Evolutionary conservation across 2,329 filamentous ascomycete genomes (phyloP).

Genomic region (Falciphora oryzae): DNA sequence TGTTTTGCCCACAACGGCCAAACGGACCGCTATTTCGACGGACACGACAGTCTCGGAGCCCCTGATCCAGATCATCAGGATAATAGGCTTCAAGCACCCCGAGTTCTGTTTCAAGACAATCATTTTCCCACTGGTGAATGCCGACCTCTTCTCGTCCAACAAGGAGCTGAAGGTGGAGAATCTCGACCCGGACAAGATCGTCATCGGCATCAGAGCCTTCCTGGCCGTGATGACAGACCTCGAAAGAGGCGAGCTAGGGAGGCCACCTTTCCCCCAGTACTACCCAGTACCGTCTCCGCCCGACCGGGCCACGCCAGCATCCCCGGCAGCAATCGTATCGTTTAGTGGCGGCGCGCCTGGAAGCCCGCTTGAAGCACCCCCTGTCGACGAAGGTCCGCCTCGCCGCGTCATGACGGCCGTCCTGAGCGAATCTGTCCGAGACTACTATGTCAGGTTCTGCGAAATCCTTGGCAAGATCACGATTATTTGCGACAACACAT

Average conservation of each 20-base stretch:
- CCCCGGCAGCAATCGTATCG: conserved; percentile 40
- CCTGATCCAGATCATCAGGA: conserved; percentile 86
- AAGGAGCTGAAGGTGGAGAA: conserved; percentile 82
- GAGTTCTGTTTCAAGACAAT: conserved; percentile 89
- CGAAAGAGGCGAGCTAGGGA: conserved; percentile 71
- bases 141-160: conserved; percentile 73
- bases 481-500: conserved; percentile 92
- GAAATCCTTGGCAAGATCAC: conserved; percentile 95
- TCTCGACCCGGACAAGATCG: conserved; percentile 91
- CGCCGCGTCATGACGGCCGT: conserved; percentile 54
- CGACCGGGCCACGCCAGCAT: conserved; percentile 41
- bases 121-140: conserved; percentile 93
- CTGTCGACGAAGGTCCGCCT: conserved; percentile 61
- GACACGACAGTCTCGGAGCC: conserved; percentile 83
- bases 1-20: conserved; percentile 67
- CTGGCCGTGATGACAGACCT: conserved; percentile 88
- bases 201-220: conserved; percentile 94
- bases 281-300: conserved; percentile 32
- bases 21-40: conserved; percentile 73
- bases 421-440: conserved; percentile 70
- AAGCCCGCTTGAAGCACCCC: conserved; percentile 21
- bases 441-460: conserved; percentile 87
- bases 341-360: conserved; percentile 22
- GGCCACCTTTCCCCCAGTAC: conserved; percentile 79
- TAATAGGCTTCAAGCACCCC: conserved; percentile 89